Evolutionary conservation across 1,284 basidiomycete genomes (phyloP), one percentile per base, ranked within the genome.

Genomic region (Sporisorium exsertum): DNA sequence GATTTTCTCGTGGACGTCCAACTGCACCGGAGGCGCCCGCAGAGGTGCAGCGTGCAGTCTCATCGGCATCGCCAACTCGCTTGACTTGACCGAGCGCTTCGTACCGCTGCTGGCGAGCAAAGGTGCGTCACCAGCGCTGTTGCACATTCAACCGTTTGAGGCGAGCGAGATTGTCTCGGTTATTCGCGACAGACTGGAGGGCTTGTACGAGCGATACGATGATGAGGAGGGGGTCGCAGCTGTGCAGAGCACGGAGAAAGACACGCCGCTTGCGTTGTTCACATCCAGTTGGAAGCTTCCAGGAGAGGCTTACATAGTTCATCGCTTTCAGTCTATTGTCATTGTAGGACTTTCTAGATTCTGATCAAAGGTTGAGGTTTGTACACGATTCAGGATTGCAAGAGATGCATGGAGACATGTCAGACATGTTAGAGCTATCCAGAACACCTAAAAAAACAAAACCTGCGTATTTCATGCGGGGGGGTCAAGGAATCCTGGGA

Each of bases 101-200:
- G 74, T 85, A 26, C 79, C 84, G 27, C 69, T 85, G 49, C 62
- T 82, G 49, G 64, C 75, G 18, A 78, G 80, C 69, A 78, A 76
- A 58, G 73, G 79, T 52, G 76, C 80, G 37, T 76, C 81, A 53
- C 87, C 86, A 1, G 77, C 81, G 26, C 62, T 86, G 47, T 77
- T 87, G 24, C 85, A 86, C 61, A 87, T 87, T 74, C 76, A 81
- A 47, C 86, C 87, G 3, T 86, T 87, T 60, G 78, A 76, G 35
- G 81, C 86, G 15, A 62, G 70, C 10, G 86, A 86, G 56, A 85
- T 87, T 55, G 78, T 81, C 26, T 67, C 76, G 35, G 85, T 87
- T 35, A 81, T 86, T 45, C 60, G 72, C 1, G 81, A 85, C 50
- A 81, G 87, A 0, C 77, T 87, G 3, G 64, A 65, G 4, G 74